Evolutionary conservation across 257 asterid genomes (phyloP).

Genomic region (Solanum pinnatisectum): DNA sequence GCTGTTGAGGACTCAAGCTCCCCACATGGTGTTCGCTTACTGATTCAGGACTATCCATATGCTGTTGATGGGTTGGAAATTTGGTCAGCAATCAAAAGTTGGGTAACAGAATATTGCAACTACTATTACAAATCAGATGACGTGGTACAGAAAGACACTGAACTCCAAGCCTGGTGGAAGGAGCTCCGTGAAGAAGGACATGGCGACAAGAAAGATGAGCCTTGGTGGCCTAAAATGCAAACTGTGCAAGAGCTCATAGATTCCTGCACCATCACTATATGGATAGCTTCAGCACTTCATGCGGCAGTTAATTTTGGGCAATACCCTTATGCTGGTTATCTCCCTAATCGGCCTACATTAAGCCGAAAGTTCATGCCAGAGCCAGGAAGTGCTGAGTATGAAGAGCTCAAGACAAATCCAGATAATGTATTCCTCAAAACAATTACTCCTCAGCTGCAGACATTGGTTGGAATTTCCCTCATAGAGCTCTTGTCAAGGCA

Average conservation of each 20-base stretch:
- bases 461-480: conserved; percentile 50
- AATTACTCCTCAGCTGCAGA: conserved; percentile 47
- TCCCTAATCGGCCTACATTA: conserved; percentile 57
- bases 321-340: conserved; percentile 61
- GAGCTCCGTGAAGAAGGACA: conserved; percentile 64
- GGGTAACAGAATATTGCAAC: conserved; percentile 63
- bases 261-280: conserved; percentile 63
- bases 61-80: conserved; percentile 83
- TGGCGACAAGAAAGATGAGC: conserved; percentile 55
- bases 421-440: conserved; percentile 53
- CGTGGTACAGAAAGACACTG: conserved; percentile 30
- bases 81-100: conserved; percentile 67
- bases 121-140: conserved; percentile 49
- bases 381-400: conserved; percentile 40
- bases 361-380: conserved; percentile 71
- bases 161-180: conserved; percentile 88
- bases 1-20: conserved; percentile 52
- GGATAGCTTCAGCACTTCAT: conserved; percentile 83
- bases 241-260: conserved; percentile 42
- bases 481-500: conserved; percentile 69
- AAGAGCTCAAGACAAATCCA: conserved; percentile 48
- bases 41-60: conserved; percentile 66
- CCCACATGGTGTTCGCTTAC: conserved; percentile 50
- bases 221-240: conserved; percentile 78
- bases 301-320: conserved; percentile 74